A percentile compares a stretch with the other conserved stretches of the same genome.
phyloP scores from a whole-genome alignment of 2,329 filamentous ascomycete genomes.

The Mollisiaceae sp. region DNA sequence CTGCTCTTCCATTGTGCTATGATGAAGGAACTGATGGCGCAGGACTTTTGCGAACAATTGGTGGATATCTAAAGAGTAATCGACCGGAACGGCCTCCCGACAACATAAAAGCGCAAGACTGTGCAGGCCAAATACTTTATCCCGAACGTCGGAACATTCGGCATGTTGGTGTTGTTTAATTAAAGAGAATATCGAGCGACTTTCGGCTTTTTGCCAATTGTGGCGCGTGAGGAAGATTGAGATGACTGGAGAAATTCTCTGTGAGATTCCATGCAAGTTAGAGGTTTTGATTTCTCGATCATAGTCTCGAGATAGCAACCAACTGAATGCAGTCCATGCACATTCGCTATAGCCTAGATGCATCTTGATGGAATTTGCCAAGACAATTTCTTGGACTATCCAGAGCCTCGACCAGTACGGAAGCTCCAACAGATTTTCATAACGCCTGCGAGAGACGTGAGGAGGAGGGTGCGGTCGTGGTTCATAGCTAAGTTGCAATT shows the following conservation, averaged over 20 bases:
- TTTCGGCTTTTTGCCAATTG: background rate
- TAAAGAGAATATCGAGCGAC: background rate
- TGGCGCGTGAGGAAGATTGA: background rate
- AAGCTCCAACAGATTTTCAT: background rate
- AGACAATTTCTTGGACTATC: background rate
- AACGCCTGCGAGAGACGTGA: background rate
- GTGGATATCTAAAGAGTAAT: conserved; percentile 5
- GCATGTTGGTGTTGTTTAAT: background rate
- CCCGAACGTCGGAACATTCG: background rate
- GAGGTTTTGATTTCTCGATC: background rate
- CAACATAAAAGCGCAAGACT: background rate
- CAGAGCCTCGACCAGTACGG: conserved; percentile 3
- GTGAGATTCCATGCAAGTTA: background rate
- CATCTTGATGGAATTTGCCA: background rate
- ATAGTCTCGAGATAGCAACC: background rate
- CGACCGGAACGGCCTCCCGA: background rate
- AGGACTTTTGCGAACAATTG: background rate
- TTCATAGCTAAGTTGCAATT: too few species aligned
- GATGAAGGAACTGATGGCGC: background rate
- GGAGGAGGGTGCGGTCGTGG: too few species aligned
- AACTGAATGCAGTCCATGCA: background rate
- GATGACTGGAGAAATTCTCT: background rate
- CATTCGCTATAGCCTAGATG: background rate
- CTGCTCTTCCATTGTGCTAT: background rate
- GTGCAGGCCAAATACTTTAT: background rate